Conservation (phyloP, 192 early-diverging fungal species). For the Dissophora globulifera region DNA sequence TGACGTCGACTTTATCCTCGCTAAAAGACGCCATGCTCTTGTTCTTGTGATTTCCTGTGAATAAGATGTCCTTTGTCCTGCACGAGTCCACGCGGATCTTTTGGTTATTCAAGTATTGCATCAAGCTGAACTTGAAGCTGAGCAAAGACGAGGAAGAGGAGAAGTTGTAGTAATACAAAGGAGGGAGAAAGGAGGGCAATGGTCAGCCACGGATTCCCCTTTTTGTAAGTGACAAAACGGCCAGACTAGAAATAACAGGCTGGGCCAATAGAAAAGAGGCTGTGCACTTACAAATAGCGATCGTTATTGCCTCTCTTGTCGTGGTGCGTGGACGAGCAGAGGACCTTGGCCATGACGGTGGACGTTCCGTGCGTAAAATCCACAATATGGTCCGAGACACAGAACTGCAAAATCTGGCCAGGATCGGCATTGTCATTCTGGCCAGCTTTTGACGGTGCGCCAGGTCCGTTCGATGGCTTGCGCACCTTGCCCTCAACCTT, state of each 20-base stretch:
- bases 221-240: no score
- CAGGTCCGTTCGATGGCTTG: conserved; percentile 45
- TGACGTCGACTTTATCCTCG: conserved; percentile 41
- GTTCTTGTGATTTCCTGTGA: conserved; percentile 53
- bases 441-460: conserved; percentile 28
- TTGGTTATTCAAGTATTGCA: conserved; percentile 38
- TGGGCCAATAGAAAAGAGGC: neutral
- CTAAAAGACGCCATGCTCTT: conserved; percentile 54
- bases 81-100: conserved; percentile 46
- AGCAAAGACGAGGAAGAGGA: neutral
- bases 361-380: conserved; percentile 44
- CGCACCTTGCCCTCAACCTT: conserved; percentile 51
- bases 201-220: no score
- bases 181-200: neutral
- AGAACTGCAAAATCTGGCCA: conserved; percentile 45
- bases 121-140: conserved; percentile 48
- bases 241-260: neutral
- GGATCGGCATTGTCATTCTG: conserved; percentile 35
- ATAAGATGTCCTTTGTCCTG: conserved; percentile 49
- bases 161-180: conserved; percentile 37
- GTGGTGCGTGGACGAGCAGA: conserved; percentile 46
- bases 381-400: conserved; percentile 38
- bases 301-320: conserved; percentile 52
- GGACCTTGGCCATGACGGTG: conserved; percentile 48
- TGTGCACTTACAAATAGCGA: conserved; percentile 45